phyloP scores from a whole-genome alignment of 805 yeast genomes.

The Pichia phayaonensis region DNA sequence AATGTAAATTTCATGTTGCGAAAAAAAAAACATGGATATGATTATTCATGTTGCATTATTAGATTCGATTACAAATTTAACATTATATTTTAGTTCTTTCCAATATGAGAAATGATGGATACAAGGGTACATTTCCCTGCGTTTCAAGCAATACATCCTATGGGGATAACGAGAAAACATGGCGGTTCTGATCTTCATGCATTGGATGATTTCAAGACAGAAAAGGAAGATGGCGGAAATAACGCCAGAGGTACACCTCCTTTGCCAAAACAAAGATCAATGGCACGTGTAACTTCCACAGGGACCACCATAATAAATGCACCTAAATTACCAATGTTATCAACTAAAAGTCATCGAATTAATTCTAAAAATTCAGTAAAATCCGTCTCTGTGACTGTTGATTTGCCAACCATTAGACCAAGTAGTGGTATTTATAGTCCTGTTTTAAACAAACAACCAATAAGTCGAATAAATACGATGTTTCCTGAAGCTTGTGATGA shows the following conservation, averaged over 20 bases:
- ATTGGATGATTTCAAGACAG: too few relatives aligned
- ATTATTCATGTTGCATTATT: too few relatives aligned
- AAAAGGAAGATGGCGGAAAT: too few relatives aligned
- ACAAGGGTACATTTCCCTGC: not conserved
- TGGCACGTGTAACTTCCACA: not conserved
- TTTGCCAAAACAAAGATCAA: not conserved
- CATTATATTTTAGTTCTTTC: too few relatives aligned
- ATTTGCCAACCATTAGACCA: slow-evolving; percentile 8
- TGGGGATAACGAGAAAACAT: not conserved
- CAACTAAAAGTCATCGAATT: not conserved
- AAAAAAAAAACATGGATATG: too few relatives aligned
- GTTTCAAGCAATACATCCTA: not conserved
- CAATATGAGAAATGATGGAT: too few relatives aligned
- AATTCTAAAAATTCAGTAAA: not conserved
- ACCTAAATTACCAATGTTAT: not conserved
- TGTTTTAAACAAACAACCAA: not conserved
- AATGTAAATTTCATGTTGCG: not conserved
- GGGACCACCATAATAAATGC: not conserved
- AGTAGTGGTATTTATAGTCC: slow-evolving; percentile 4
- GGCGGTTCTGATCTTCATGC: not conserved
- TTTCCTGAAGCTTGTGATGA: not conserved
- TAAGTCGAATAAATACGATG: slow-evolving; percentile 2
- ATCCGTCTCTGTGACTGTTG: slow-evolving; percentile 3
- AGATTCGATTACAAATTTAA: too few relatives aligned
- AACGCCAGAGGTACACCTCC: not conserved